phyloP scores from a whole-genome alignment of 306 rosid species.

The Betula pendula region DNA sequence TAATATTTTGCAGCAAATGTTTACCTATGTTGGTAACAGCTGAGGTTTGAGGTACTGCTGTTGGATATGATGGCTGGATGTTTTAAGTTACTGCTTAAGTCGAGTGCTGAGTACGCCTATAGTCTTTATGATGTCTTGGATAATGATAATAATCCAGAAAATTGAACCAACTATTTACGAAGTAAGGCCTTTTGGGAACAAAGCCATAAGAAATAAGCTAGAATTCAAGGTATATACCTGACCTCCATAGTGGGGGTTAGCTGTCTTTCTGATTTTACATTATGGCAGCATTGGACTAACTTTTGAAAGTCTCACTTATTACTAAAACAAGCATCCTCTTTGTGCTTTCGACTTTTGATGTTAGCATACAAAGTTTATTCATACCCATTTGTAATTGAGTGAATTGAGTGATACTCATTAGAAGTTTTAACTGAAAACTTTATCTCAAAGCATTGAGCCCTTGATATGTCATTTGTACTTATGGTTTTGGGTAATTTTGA shows the following conservation, averaged over 20 bases:
- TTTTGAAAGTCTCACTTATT: not conserved
- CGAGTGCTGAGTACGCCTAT: too few species aligned
- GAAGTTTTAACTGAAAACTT: not conserved
- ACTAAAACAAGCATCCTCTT: not conserved
- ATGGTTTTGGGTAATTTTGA: slow-evolving; percentile 8
- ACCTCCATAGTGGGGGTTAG: not conserved
- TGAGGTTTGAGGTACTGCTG: too few species aligned
- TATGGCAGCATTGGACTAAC: not conserved
- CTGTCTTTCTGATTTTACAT: not conserved
- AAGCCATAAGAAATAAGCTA: not conserved
- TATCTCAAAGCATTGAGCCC: not conserved
- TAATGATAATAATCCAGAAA: not conserved
- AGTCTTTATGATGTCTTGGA: too few species aligned
- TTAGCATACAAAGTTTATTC: not conserved
- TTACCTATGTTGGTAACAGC: too few species aligned
- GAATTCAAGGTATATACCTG: not conserved
- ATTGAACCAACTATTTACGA: not conserved
- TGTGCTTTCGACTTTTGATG: not conserved
- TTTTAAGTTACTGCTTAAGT: too few species aligned
- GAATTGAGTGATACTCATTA: not conserved
- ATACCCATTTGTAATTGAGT: not conserved
- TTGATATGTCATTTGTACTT: not conserved
- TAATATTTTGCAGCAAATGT: too few species aligned
- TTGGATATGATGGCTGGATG: too few species aligned
- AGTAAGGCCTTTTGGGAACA: not conserved